Evolutionary conservation across 257 asterid genomes (phyloP).

Genomic region (Pogostemon cablin): DNA sequence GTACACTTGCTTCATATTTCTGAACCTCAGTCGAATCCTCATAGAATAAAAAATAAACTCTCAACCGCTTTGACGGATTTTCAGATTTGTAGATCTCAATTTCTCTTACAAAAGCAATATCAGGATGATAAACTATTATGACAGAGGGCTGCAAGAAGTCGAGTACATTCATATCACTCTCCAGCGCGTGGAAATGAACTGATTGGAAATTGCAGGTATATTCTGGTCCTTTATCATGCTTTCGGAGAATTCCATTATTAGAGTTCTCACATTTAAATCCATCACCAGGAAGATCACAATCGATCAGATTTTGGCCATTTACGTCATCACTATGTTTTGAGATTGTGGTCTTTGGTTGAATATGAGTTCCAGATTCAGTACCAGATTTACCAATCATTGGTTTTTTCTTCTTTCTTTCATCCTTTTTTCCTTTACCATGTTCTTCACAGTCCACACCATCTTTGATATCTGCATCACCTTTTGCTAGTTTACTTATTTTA

Average conservation of each 20-base stretch:
- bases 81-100: constrained; percentile 90
- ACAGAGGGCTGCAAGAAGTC: constrained; percentile 84
- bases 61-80: constrained; percentile 68
- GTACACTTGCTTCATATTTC: constrained; percentile 91
- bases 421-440: constrained; percentile 43
- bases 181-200: constrained; percentile 82
- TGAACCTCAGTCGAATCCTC: constrained; percentile 94
- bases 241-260: constrained; percentile 50
- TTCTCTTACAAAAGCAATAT: constrained; percentile 87
- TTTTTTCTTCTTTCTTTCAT: constrained; percentile 53
- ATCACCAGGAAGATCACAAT: background rate
- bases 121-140: constrained; percentile 88
- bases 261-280: constrained; percentile 37
- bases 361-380: constrained; percentile 46
- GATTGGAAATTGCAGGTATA: constrained; percentile 52
- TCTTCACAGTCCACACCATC: constrained; percentile 47
- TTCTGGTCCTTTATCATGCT: constrained; percentile 53
- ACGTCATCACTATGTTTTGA: constrained; percentile 40
- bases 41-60: constrained; percentile 87
- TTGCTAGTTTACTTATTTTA: constrained; percentile 58
- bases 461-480: constrained; percentile 45
- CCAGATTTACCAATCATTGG: constrained; percentile 40
- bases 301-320: constrained; percentile 18
- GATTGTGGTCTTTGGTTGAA: constrained; percentile 40
- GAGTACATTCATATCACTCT: constrained; percentile 74